phyloP scores from a whole-genome alignment of 371 early-diverging fungal species.

The Dinochytrium kinnereticum region DNA sequence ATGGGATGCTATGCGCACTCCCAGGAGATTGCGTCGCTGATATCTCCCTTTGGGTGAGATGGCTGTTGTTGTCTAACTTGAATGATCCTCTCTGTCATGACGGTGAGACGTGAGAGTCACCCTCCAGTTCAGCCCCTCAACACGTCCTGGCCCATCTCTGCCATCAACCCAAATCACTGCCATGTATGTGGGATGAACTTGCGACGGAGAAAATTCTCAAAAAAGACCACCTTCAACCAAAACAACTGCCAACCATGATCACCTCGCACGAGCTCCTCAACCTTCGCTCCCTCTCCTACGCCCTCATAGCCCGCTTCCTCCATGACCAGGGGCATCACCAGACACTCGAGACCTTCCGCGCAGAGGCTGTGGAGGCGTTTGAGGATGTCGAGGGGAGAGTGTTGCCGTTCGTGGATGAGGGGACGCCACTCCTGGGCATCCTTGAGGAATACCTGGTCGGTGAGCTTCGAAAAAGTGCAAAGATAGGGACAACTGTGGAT shows the following conservation, averaged over 20 bases:
- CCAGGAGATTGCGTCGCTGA: too few species aligned
- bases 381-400: conserved; percentile 4
- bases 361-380: neutral
- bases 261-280: conserved; percentile 7
- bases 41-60: too few species aligned
- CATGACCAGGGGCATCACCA: conserved; percentile 6
- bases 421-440: conserved; percentile 9
- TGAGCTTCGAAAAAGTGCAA: neutral
- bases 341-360: neutral
- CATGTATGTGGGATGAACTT: too few species aligned
- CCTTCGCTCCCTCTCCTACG: neutral
- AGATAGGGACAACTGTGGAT: neutral
- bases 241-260: neutral
- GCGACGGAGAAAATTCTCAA: too few species aligned
- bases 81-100: too few species aligned
- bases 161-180: too few species aligned
- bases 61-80: too few species aligned
- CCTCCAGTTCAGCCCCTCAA: too few species aligned
- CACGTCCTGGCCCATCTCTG: too few species aligned
- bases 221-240: too few species aligned
- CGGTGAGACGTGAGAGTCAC: too few species aligned
- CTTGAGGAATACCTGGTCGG: conserved; percentile 7
- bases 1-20: too few species aligned
- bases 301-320: conserved; percentile 14
- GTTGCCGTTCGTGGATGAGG: neutral